Evolutionary conservation across 768 basidiomycete genomes (phyloP).

Genomic region (Termitomyces sp.): DNA sequence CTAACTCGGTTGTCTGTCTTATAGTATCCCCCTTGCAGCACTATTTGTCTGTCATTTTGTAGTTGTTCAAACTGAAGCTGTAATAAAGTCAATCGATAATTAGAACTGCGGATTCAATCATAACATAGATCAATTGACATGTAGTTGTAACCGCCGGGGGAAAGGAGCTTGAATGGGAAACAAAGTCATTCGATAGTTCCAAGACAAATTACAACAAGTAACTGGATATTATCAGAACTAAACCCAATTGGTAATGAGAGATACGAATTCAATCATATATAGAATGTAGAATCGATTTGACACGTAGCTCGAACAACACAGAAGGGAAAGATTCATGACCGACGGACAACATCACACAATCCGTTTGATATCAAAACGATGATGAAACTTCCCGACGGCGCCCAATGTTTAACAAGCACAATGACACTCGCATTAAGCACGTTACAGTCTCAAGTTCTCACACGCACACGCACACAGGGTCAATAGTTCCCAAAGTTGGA

Average conservation of each 20-base stretch:
- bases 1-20: constrained; percentile 62
- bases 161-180: too few species aligned
- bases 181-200: too few species aligned
- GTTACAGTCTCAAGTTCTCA: neutral
- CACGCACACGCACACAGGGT: neutral
- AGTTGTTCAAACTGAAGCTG: constrained; percentile 55
- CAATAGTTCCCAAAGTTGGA: neutral
- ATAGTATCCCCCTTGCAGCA: constrained; percentile 58
- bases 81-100: constrained; percentile 46
- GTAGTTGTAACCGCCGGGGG: too few species aligned
- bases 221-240: too few species aligned
- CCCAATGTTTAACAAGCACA: neutral
- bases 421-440: neutral
- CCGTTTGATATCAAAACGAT: too few species aligned
- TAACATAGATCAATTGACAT: neutral
- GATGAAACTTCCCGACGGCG: neutral
- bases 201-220: too few species aligned
- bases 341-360: too few species aligned
- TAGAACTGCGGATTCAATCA: constrained; percentile 20
- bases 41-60: constrained; percentile 67
- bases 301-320: too few species aligned
- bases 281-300: too few species aligned
- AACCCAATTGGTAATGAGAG: too few species aligned
- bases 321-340: too few species aligned
- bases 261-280: too few species aligned